Evolutionary conservation across 805 yeast species (phyloP).

Genomic region (Saccharomycopsis sp.): DNA sequence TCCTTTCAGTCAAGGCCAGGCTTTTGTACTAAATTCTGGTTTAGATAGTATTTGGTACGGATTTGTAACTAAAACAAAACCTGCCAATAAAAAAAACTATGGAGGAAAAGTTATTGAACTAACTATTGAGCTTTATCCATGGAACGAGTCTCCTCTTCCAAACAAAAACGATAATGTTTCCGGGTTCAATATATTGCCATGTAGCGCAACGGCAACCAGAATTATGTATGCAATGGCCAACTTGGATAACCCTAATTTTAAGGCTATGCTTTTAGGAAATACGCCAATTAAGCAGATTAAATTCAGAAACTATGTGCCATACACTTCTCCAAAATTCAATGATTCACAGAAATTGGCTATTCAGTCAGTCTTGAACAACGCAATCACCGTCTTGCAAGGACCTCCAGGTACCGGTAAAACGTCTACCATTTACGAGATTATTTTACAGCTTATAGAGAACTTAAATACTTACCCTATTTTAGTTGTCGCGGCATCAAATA

Average conservation of each 20-base stretch:
- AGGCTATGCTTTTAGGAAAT: slow-evolving; percentile 48
- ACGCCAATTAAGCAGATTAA: slow-evolving; percentile 48
- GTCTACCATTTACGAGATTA: slow-evolving; percentile 58
- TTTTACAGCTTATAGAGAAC: slow-evolving; percentile 48
- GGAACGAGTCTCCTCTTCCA: slow-evolving; percentile 53
- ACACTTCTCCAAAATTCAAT: slow-evolving; percentile 44
- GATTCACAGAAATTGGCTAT: slow-evolving; percentile 52
- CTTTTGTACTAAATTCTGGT: slow-evolving; percentile 46
- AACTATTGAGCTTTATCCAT: slow-evolving; percentile 45
- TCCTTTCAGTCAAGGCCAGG: slow-evolving; percentile 55
- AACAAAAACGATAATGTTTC: slow-evolving; percentile 28
- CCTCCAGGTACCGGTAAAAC: slow-evolving; percentile 86
- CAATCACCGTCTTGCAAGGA: slow-evolving; percentile 59
- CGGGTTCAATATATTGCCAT: slow-evolving; percentile 44
- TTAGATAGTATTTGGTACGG: slow-evolving; percentile 57
- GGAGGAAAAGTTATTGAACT: slow-evolving; percentile 33
- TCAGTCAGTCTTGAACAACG: slow-evolving; percentile 45
- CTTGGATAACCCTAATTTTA: slow-evolving; percentile 44
- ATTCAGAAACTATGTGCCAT: slow-evolving; percentile 48
- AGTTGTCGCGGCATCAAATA: slow-evolving; percentile 70
- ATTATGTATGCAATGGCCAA: slow-evolving; percentile 61
- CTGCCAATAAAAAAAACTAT: slow-evolving; percentile 28
- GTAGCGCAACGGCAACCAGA: slow-evolving; percentile 56
- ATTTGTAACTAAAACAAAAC: slow-evolving; percentile 40
- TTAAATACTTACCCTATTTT: slow-evolving; percentile 55